These are phyloP conservation scores for Brassica balearica DNA, from an alignment of 441 rosid genomes.

Conservation along the genomic window DNA sequence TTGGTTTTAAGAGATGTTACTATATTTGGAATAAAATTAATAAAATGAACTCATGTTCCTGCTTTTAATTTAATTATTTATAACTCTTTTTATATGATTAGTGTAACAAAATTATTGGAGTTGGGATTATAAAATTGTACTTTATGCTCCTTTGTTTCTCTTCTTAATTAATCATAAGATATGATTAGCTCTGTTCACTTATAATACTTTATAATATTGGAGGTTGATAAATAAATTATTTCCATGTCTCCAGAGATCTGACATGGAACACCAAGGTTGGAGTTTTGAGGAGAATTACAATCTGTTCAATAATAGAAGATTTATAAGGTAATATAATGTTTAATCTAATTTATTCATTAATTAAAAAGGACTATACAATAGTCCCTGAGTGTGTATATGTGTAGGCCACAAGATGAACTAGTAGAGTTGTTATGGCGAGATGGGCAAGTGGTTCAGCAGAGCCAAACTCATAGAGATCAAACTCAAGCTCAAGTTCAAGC, in stretches of 20 bases:
- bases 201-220: not conserved
- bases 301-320: conserved; percentile 48
- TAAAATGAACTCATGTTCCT: conserved; percentile 6
- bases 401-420: conserved; percentile 61
- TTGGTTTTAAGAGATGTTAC: conserved; percentile 10
- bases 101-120: conserved; percentile 20
- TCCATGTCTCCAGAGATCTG: conserved; percentile 43
- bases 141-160: conserved; percentile 14
- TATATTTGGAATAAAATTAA: conserved; percentile 31
- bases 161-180: conserved; percentile 27
- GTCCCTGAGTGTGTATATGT: conserved; percentile 5
- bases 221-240: not conserved
- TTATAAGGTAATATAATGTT: conserved; percentile 44
- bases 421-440: conserved; percentile 74
- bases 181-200: conserved; percentile 27
- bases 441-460: conserved; percentile 70
- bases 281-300: conserved; percentile 57
- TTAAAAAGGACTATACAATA: not conserved
- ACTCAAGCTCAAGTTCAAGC: conserved; percentile 20
- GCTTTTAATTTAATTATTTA: not conserved
- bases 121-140: not conserved
- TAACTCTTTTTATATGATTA: conserved; percentile 22
- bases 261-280: conserved; percentile 75
- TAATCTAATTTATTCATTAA: conserved; percentile 3
- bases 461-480: conserved; percentile 54